Conservation (phyloP, 2,329 filamentous ascomycete genomes). For the Fusarium globosum region DNA sequence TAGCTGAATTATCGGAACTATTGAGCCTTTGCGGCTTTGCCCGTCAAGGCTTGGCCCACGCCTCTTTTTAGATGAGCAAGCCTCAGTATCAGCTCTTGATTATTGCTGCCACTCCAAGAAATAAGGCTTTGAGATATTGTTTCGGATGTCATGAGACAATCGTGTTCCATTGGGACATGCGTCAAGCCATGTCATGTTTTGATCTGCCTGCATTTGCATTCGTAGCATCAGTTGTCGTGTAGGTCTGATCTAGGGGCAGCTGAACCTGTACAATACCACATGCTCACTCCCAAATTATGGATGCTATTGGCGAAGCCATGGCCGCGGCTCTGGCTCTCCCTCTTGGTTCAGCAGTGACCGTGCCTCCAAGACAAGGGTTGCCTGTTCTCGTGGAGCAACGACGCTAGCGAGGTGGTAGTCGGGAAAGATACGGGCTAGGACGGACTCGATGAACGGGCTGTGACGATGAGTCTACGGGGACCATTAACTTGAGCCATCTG, state of each 20-base stretch:
- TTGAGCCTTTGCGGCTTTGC: constrained; percentile 27
- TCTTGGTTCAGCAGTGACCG: constrained; percentile 27
- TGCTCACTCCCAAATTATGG: not conserved
- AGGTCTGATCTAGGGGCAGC: constrained; percentile 25
- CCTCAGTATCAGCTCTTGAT: constrained; percentile 22
- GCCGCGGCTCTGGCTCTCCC: constrained; percentile 19
- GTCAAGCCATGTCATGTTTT: constrained; percentile 14
- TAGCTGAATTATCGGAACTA: constrained; percentile 20
- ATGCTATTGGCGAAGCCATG: constrained; percentile 6
- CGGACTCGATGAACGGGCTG: constrained; percentile 3
- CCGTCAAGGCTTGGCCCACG: constrained; percentile 26
- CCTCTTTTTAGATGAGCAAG: constrained; percentile 25
- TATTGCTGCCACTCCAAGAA: not conserved
- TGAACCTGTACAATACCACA: constrained; percentile 28
- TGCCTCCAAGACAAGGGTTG: constrained; percentile 29
- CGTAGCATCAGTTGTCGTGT: constrained; percentile 5
- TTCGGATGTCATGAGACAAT: constrained; percentile 17
- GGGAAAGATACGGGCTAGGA: constrained; percentile 32
- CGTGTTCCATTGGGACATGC: not conserved
- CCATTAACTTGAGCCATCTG: not conserved
- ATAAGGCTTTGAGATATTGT: constrained; percentile 25
- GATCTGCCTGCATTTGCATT: not conserved
- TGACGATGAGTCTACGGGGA: constrained; percentile 27
- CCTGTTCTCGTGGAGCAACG: constrained; percentile 23
- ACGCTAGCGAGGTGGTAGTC: constrained; percentile 36